Conservation (phyloP, 2,329 filamentous ascomycete species). For the Aspergillus sp. region DNA sequence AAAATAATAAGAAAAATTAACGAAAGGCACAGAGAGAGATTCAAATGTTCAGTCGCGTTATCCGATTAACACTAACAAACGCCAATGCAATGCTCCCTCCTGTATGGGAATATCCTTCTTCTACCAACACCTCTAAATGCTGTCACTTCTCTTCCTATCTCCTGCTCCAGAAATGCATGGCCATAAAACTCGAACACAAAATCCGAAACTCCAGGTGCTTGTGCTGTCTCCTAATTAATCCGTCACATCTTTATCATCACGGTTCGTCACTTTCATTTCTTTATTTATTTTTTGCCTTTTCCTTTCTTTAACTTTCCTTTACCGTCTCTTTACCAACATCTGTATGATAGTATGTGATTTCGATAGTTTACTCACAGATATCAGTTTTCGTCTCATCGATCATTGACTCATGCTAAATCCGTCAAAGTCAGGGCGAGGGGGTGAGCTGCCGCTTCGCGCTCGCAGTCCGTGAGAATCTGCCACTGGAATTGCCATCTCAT, state of each 20-base stretch:
- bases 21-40: background rate
- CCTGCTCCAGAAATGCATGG: background rate
- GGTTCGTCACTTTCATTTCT: background rate
- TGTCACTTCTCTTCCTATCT: background rate
- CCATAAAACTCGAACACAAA: background rate
- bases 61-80: background rate
- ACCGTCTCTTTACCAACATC: background rate
- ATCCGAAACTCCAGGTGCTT: background rate
- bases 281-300: background rate
- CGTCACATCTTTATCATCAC: background rate
- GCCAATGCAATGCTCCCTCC: background rate
- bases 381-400: background rate
- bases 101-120: background rate
- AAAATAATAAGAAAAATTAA: background rate
- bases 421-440: conserved; percentile 27
- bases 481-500: conserved; percentile 23
- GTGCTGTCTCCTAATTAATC: background rate
- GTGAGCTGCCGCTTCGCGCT: conserved; percentile 37
- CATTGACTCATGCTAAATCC: conserved; percentile 25
- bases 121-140: background rate
- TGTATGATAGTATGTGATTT: background rate
- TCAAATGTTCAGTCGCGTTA: background rate
- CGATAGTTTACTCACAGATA: background rate
- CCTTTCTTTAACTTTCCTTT: background rate
- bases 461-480: conserved; percentile 25